Evolutionary conservation across 192 early-diverging fungal species (phyloP), one percentile per base, ranked within the genome.

Genomic region (Coemansia sp.): DNA sequence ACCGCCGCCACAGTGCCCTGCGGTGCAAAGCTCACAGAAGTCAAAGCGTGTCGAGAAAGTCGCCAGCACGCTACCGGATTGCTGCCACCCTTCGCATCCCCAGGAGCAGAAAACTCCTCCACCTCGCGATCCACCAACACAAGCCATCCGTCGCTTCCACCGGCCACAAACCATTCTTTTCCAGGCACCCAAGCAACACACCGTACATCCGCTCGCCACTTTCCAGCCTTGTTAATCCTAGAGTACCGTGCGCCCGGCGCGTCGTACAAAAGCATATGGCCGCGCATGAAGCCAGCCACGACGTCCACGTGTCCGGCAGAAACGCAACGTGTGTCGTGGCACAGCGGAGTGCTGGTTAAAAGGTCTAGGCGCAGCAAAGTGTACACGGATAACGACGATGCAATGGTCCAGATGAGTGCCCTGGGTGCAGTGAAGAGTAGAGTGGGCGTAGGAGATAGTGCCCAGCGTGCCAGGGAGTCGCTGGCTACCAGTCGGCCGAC

Each of bases 1-100:
- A 91, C 75, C 0, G 91, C 93, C n/a, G 93, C 83, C 62, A 90
- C 90, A 43, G 83, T 81, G 17, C 81, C 12, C 64, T 95, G 91
- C 0, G 93, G 93, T 11, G 94, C 90, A 77, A 96, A 95, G 24
- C 88, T 82, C 38, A 77, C 70, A 46, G 87, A 87, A 23, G 90
- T 89, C 46, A 98, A 83, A 0, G 86, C 68, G 30, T 85, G 85
- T 37, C 81, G 80, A 39, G 82, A 77, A 11, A 94, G 66, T 54
- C 85, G 73, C 94, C 94, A 96, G 55, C 84, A 89, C 0, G 87
- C 69, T 37, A 88, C 79, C 8, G 96, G 94, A 54, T 98, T 96
- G 64, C 61, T 53, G 7, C 27, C 7, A 30, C 27, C 7, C 27
- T 30, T 30, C 27, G 27, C 27, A 2, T 30, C 27, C 27, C 27